These are phyloP conservation scores for Gossypium sturtianum DNA, from an alignment of 345 rosid genomes.

Conservation along the genomic window DNA sequence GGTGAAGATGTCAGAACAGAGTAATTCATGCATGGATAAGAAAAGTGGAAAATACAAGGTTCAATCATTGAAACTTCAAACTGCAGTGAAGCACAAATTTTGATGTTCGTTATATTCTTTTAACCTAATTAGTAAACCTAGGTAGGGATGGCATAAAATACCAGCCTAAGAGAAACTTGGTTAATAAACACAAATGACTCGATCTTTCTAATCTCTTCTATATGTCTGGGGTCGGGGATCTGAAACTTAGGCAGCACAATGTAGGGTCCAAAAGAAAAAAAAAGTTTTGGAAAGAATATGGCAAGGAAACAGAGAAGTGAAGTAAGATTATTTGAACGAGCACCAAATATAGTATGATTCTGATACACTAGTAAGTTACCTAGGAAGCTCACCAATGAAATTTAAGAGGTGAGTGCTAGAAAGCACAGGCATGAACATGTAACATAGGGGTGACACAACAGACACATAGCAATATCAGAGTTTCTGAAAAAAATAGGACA, in stretches of 20 bases:
- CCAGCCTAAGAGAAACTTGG: neutral
- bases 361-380: neutral
- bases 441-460: neutral
- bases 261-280: constrained; percentile 3
- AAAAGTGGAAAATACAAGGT: constrained; percentile 6
- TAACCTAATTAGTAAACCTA: neutral
- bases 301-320: neutral
- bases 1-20: constrained; percentile 22
- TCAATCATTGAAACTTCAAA: neutral
- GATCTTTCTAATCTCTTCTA: neutral
- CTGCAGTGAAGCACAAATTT: neutral
- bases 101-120: constrained; percentile 1
- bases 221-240: neutral
- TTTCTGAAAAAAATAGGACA: neutral
- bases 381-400: neutral
- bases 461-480: neutral
- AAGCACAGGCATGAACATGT: neutral
- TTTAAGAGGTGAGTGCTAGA: neutral
- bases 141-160: neutral
- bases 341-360: neutral
- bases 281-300: neutral
- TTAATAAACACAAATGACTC: neutral
- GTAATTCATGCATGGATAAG: constrained; percentile 2
- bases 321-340: neutral
- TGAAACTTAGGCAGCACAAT: neutral